Evolutionary conservation across 306 rosid species (phyloP), one percentile per base, ranked within the genome.

Genomic region (Vigna trinervia): DNA sequence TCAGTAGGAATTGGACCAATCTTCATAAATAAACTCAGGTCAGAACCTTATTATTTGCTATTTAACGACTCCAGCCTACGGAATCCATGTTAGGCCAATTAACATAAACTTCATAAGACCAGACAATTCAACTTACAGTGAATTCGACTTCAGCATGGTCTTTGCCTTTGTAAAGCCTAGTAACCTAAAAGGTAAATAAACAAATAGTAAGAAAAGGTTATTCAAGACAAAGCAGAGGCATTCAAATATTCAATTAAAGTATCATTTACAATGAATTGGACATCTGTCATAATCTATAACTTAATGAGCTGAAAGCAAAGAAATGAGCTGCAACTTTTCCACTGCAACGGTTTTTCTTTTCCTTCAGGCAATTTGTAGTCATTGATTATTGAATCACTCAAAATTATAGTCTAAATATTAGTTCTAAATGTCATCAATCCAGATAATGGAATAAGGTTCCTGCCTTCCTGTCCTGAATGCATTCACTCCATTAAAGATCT

Each of bases 71-170:
- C 19, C 66, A 39, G 20, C 64, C 19, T 32, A 11, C 28, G 76
- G 32, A 39, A 67, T 22, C 2, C 36, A 20, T 17, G 46, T 26
- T 38, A n/a, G 43, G 56, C 45, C 26, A 53, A 62, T 56, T 34
- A 81, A 60, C 36, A 15, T 32, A 48, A 23, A 76, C 20, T 8
- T 45, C 63, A 20, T 70, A 22, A 45, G 13, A 41, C 10, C 9
- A 77, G n/a, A 75, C n/a, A 19, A 60, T 10, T 26, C 45, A 12
- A 88, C 96, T 87, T 79, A 94, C 97, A 20, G 97, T 94, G 86
- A 60, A 94, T 87, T 94, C 98, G 36, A 94, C 67, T 84, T 94
- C 98, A 36, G 96, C 98, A 80, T 90, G 93, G 26, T 94, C 98
- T 80, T 84, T 90, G 86, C 82, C 93, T 85, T 78, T 90, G 94